Evolutionary conservation across 306 rosid genomes (phyloP).

Genomic region (Casuarina cunninghamiana): DNA sequence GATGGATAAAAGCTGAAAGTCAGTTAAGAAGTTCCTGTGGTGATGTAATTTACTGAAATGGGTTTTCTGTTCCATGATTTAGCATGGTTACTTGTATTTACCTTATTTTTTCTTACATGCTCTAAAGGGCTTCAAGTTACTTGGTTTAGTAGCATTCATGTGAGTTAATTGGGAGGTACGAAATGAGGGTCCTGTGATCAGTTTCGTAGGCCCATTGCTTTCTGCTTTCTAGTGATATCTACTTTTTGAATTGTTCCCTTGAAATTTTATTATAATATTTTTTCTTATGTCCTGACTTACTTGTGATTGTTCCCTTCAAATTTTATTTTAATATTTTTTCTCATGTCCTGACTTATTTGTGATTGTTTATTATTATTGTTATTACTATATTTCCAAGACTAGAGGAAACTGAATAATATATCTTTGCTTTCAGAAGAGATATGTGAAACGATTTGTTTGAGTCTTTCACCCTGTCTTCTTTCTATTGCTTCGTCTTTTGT

Average conservation of each 20-base stretch:
- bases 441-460: background rate
- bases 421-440: background rate
- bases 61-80: no score
- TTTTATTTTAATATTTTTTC: background rate
- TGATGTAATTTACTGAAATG: no score
- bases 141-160: background rate
- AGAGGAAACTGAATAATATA: background rate
- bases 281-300: background rate
- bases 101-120: background rate
- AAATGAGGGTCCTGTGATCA: background rate
- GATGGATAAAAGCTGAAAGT: background rate
- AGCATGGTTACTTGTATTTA: background rate
- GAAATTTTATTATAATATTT: background rate
- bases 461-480: background rate
- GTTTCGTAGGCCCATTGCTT: background rate
- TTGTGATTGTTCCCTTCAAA: background rate
- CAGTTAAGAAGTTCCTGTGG: background rate
- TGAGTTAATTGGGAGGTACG: background rate
- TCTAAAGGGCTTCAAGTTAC: background rate
- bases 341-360: background rate
- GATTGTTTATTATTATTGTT: background rate
- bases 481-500: background rate
- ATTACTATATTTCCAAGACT: background rate
- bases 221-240: background rate
- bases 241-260: background rate